Conservation (phyloP, 1,139 yeast species). For the Taphrina communis region DNA sequence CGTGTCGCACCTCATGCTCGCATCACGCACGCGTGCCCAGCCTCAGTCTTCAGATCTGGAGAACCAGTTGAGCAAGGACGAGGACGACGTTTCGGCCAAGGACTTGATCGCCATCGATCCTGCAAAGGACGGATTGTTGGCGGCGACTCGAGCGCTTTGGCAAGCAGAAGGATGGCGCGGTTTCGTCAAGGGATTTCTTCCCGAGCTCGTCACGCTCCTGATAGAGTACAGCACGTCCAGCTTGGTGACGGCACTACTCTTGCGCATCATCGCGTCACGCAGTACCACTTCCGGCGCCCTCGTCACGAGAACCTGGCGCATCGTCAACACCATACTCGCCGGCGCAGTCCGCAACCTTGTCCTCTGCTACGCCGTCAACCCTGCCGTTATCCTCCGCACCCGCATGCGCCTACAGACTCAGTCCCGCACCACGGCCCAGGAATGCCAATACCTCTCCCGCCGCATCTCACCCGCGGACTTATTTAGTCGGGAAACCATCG, state of each 20-base stretch:
- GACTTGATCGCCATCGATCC: not conserved
- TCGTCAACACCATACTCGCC: constrained; percentile 12
- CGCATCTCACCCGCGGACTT: constrained; percentile 15
- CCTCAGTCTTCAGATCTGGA: constrained; percentile 5
- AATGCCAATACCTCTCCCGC: constrained; percentile 11
- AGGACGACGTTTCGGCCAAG: not conserved
- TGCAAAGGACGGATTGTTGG: not conserved
- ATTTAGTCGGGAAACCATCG: constrained; percentile 3
- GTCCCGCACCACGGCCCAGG: constrained; percentile 15
- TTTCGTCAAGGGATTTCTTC: constrained; percentile 20
- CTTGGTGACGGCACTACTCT: not conserved
- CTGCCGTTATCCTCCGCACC: constrained; percentile 10
- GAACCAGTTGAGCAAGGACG: not conserved
- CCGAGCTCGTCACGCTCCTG: not conserved
- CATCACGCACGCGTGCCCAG: not conserved
- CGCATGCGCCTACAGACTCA: constrained; percentile 12
- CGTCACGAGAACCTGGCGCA: not conserved
- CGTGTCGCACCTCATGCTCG: constrained; percentile 16
- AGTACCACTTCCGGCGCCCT: not conserved
- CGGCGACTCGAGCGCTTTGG: constrained; percentile 7
- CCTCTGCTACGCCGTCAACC: constrained; percentile 4
- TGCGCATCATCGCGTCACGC: not conserved
- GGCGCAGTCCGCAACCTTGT: not conserved
- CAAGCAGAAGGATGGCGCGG: constrained; percentile 12
- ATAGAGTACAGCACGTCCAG: not conserved